A percentile compares a stretch with the other conserved stretches of the same genome.
These are phyloP conservation scores for Graphilbum sp. DNA, from an alignment of 2,329 filamentous ascomycete species.

Conservation along the genomic window DNA sequence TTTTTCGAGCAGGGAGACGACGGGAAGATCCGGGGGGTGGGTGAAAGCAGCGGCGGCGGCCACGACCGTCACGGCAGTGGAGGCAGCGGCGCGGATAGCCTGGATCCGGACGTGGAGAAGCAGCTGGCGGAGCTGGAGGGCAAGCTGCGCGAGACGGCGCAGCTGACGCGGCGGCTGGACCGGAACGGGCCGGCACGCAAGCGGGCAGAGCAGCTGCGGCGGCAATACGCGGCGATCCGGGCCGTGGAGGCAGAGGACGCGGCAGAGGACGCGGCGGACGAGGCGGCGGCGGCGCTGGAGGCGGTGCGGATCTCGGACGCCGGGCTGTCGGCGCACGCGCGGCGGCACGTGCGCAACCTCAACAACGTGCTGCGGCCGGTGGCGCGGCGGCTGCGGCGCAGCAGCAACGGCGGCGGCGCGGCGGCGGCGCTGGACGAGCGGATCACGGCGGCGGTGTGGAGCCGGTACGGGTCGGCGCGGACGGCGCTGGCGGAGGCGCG, in stretches of 20 bases:
- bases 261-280: conserved; percentile 9
- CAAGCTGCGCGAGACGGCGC: conserved; percentile 12
- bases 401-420: conserved; percentile 15
- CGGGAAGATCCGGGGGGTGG: conserved; percentile 21
- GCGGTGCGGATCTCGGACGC: conserved; percentile 8
- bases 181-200: conserved; percentile 6
- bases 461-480: conserved; percentile 30
- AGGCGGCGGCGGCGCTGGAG: neutral
- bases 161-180: conserved; percentile 13
- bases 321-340: conserved; percentile 10
- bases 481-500: conserved; percentile 27
- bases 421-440: conserved; percentile 9
- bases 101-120: conserved; percentile 20
- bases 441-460: conserved; percentile 24
- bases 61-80: conserved; percentile 17
- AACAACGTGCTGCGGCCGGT: conserved; percentile 15
- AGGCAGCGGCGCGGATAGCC: conserved; percentile 17
- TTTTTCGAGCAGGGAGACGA: conserved; percentile 31
- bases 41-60: conserved; percentile 19
- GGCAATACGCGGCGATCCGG: conserved; percentile 6
- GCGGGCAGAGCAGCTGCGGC: conserved; percentile 5
- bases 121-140: conserved; percentile 20
- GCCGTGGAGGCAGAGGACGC: conserved; percentile 14
- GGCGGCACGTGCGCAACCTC: conserved; percentile 12
- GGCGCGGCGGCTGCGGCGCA: conserved; percentile 17